Evolutionary conservation across 2,329 filamentous ascomycete species (phyloP).

Genomic region (Sphaerulina vaccinii): DNA sequence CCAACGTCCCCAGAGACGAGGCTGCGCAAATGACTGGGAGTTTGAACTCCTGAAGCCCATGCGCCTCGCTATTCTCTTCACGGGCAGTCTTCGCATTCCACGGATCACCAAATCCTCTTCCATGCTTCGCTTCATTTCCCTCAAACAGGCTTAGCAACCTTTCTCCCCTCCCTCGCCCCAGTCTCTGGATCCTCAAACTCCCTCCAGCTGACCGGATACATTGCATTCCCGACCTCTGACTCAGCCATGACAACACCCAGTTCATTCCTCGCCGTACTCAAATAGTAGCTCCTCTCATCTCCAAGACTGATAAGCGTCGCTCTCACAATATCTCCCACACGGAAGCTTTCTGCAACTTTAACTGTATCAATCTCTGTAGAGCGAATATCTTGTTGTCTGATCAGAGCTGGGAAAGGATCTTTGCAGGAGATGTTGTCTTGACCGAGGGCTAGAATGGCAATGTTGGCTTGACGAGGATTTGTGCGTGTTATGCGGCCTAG

Average conservation of each 20-base stretch:
- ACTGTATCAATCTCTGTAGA: constrained; percentile 96
- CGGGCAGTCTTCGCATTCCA: too few species aligned
- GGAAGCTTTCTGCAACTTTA: constrained; percentile 84
- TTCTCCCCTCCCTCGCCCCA: constrained; percentile 73
- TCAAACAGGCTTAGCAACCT: constrained; percentile 92
- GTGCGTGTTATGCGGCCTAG: constrained; percentile 84
- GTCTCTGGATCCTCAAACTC: constrained; percentile 85
- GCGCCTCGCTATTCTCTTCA: too few species aligned
- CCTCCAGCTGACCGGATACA: constrained; percentile 93
- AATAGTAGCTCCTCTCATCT: constrained; percentile 92
- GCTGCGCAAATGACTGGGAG: too few species aligned
- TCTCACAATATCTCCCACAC: constrained; percentile 87
- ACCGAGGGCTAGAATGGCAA: constrained; percentile 81
- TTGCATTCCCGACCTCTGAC: constrained; percentile 82
- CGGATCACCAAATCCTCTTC: too few species aligned
- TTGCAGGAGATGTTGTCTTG: constrained; percentile 33
- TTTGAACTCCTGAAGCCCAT: too few species aligned
- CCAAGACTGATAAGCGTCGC: constrained; percentile 81
- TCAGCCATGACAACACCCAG: constrained; percentile 90
- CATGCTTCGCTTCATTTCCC: too few species aligned
- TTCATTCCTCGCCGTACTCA: constrained; percentile 88
- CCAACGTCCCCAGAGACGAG: too few species aligned
- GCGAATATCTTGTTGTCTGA: constrained; percentile 72
- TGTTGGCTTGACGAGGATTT: constrained; percentile 77
- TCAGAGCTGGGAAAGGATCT: constrained; percentile 37